Percentiles rank a stretch among this genome's conserved stretches.
Evolutionary conservation across 306 rosid species (phyloP).

Genomic region (Quercus engelmannii): DNA sequence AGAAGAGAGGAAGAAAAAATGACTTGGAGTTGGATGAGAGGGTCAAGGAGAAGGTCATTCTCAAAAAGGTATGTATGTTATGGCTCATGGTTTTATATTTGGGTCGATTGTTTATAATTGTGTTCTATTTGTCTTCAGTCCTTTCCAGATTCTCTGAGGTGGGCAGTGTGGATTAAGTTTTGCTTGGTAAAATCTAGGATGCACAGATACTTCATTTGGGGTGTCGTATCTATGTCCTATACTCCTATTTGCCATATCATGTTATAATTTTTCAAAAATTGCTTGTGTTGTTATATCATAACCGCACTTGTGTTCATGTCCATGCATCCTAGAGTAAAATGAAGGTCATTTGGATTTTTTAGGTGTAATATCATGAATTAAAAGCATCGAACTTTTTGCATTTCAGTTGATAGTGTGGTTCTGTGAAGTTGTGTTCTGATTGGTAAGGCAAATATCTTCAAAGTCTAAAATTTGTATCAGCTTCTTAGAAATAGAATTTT

Average conservation of each 20-base stretch:
- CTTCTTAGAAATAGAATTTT: neutral
- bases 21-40: constrained; percentile 31
- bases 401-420: neutral
- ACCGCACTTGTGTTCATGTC: too few species aligned
- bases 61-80: constrained; percentile 58
- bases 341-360: neutral
- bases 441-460: neutral
- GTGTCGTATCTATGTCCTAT: too few species aligned
- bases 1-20: constrained; percentile 49
- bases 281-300: too few species aligned
- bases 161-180: neutral
- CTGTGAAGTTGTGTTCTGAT: neutral
- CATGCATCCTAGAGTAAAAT: neutral
- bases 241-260: too few species aligned
- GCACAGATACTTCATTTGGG: too few species aligned
- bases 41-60: constrained; percentile 79
- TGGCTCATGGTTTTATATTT: neutral
- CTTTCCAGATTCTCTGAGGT: neutral
- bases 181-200: too few species aligned
- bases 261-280: too few species aligned
- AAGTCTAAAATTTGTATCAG: neutral
- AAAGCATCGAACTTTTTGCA: neutral
- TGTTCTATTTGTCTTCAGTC: neutral
- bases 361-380: neutral
- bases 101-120: neutral